A percentile compares a stretch with the other conserved stretches of the same genome.
Conservation (phyloP, 306 rosid genomes). For the Trifolium subterraneum region DNA sequence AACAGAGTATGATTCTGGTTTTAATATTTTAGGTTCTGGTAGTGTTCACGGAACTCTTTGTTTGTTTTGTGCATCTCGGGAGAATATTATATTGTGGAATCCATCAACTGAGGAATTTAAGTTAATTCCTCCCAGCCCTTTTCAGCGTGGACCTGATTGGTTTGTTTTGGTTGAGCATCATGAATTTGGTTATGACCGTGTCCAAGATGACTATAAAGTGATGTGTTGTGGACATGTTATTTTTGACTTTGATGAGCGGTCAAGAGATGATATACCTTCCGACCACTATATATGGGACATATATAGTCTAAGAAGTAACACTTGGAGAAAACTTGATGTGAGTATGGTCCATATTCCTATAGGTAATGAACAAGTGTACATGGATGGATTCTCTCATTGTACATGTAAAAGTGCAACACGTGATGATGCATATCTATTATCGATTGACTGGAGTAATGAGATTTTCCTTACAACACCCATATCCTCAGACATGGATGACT, state of each 20-base stretch:
- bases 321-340: not conserved
- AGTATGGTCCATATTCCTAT: not conserved
- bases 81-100: slow-evolving; percentile 3
- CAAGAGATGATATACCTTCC: not conserved
- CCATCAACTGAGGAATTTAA: not conserved
- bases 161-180: not conserved
- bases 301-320: too few relatives aligned
- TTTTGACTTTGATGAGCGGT: not conserved
- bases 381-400: not conserved
- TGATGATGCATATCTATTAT: not conserved
- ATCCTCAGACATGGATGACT: too few relatives aligned
- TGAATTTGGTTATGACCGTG: not conserved
- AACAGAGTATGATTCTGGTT: too few relatives aligned
- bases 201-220: not conserved
- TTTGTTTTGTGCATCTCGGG: too few relatives aligned
- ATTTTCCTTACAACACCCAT: too few relatives aligned
- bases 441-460: not conserved
- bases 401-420: not conserved
- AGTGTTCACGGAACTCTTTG: too few relatives aligned
- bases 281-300: not conserved
- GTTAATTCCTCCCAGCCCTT: not conserved
- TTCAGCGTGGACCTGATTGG: not conserved
- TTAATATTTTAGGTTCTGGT: too few relatives aligned
- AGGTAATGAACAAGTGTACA: not conserved
- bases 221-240: not conserved